Conservation (phyloP, 306 rosid genomes). For the Spatholobus suberectus region DNA sequence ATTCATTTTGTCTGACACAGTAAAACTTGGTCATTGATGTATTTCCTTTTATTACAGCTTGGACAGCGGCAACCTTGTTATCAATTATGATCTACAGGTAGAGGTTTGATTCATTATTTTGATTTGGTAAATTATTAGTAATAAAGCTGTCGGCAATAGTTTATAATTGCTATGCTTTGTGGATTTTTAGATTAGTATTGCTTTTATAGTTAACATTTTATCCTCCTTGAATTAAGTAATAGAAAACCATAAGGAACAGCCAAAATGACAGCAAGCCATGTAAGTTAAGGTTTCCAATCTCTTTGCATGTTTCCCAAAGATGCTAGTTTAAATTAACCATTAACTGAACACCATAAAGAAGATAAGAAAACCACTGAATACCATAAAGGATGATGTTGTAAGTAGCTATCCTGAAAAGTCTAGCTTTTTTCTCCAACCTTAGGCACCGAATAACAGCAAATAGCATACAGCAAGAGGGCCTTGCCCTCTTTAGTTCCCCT, state of each 20-base stretch:
- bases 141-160: constrained; percentile 21
- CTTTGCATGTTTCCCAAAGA: neutral
- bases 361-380: neutral
- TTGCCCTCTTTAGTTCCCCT: neutral
- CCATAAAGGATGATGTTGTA: constrained; percentile 11
- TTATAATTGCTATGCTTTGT: neutral
- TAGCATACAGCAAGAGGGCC: neutral
- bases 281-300: neutral
- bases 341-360: neutral
- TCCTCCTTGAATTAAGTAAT: constrained; percentile 30
- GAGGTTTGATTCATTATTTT: constrained; percentile 37
- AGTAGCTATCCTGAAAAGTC: constrained; percentile 11
- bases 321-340: neutral
- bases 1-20: constrained; percentile 27
- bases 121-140: constrained; percentile 21
- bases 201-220: neutral
- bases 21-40: constrained; percentile 23
- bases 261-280: neutral
- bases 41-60: constrained; percentile 61
- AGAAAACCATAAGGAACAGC: constrained; percentile 14
- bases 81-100: constrained; percentile 86
- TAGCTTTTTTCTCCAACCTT: constrained; percentile 13
- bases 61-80: constrained; percentile 68
- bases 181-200: neutral
- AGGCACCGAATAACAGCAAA: neutral